Evolutionary conservation across 2,329 filamentous ascomycete genomes (phyloP).

Genomic region (Pseudopithomyces maydicus): DNA sequence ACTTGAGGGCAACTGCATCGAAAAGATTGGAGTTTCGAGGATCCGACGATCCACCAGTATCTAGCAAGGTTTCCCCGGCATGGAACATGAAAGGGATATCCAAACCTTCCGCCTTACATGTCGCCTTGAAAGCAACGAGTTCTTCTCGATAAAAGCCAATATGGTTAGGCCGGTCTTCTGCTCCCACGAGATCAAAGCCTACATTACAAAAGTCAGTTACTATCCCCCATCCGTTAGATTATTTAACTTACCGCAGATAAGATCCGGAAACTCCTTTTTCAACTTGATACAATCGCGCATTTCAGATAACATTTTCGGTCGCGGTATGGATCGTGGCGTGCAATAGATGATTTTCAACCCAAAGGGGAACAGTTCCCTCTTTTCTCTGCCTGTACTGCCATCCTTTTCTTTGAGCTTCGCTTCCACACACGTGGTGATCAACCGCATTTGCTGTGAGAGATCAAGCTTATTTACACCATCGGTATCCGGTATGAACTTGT

Average conservation of each 20-base stretch:
- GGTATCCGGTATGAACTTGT: conserved; percentile 65
- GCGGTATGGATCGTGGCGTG: conserved; percentile 66
- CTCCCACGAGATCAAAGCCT: conserved; percentile 73
- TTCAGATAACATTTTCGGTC: conserved; percentile 54
- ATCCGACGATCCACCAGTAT: conserved; percentile 67
- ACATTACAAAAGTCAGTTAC: conserved; percentile 12
- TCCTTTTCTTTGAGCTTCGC: conserved; percentile 42
- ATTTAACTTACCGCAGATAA: conserved; percentile 64
- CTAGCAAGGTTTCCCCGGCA: conserved; percentile 72
- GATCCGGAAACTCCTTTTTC: conserved; percentile 60
- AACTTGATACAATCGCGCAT: conserved; percentile 67
- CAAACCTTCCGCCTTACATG: conserved; percentile 55
- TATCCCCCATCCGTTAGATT: too few species aligned
- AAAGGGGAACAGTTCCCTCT: conserved; percentile 57
- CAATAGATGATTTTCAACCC: conserved; percentile 75
- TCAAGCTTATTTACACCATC: conserved; percentile 59
- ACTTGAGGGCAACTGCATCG: conserved; percentile 68
- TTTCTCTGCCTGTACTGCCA: conserved; percentile 12
- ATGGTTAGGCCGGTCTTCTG: conserved; percentile 65
- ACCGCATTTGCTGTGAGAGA: conserved; percentile 63
- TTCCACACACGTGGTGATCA: conserved; percentile 53
- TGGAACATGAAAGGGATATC: conserved; percentile 77
- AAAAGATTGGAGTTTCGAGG: conserved; percentile 65
- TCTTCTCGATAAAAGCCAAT: conserved; percentile 64
- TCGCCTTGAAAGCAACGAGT: conserved; percentile 61